These are phyloP conservation scores for Phytophthora rubi DNA, from an alignment of 352 stramenopile genomes.

Conservation along the genomic window DNA sequence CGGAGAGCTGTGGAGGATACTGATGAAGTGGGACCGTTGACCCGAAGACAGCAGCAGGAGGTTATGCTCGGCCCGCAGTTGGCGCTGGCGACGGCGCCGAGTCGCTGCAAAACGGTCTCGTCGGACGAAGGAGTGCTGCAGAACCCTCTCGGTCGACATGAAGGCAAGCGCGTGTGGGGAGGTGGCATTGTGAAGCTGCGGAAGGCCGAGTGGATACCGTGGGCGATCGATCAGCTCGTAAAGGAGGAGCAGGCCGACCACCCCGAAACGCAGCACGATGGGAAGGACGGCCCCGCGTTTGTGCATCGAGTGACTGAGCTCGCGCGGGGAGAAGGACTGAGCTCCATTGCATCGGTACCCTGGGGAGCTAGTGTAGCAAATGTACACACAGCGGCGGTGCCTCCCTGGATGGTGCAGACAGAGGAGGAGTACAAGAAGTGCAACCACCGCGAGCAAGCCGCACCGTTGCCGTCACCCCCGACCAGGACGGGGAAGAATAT, in stretches of 20 bases:
- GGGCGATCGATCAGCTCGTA: slow-evolving; percentile 66
- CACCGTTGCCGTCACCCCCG: not conserved
- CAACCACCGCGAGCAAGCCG: slow-evolving; percentile 43
- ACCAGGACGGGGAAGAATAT: slow-evolving; percentile 4
- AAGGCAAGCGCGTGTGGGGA: slow-evolving; percentile 67
- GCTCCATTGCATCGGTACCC: slow-evolving; percentile 43
- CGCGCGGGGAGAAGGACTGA: slow-evolving; percentile 49
- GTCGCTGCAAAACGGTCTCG: slow-evolving; percentile 32
- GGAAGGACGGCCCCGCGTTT: slow-evolving; percentile 18
- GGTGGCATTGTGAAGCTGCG: slow-evolving; percentile 67
- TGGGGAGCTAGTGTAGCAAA: slow-evolving; percentile 61
- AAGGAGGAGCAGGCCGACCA: slow-evolving; percentile 45
- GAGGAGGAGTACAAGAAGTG: slow-evolving; percentile 77
- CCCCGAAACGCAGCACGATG: slow-evolving; percentile 7
- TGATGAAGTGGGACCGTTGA: not conserved
- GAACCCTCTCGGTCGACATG: slow-evolving; percentile 55
- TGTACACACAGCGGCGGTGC: slow-evolving; percentile 66
- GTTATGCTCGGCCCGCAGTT: slow-evolving; percentile 14
- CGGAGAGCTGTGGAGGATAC: slow-evolving; percentile 1
- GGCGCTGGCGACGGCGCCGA: not conserved
- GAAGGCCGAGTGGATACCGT: slow-evolving; percentile 56
- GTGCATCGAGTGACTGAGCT: slow-evolving; percentile 59
- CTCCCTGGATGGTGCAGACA: slow-evolving; percentile 75
- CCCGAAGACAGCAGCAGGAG: slow-evolving; percentile 14
- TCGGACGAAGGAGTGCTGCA: slow-evolving; percentile 54